Conservation (phyloP, 108 stramenopile genomes). For the Chaetoceros tenuissimus region DNA sequence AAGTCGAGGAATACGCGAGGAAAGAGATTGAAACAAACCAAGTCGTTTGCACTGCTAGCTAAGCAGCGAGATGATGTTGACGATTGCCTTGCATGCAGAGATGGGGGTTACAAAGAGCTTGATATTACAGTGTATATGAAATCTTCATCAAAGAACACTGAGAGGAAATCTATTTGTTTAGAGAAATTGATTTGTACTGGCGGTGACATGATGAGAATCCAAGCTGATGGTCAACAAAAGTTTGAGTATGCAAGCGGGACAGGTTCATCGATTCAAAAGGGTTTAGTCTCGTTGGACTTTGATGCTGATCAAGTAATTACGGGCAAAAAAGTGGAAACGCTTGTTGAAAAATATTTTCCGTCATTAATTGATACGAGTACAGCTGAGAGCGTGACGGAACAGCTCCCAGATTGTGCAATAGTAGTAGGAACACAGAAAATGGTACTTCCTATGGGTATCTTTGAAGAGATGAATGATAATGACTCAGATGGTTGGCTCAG, state of each 20-base stretch:
- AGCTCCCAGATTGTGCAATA: conserved; percentile 38
- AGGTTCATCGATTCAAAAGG: background rate
- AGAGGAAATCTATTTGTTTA: background rate
- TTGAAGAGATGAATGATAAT: too few relatives aligned
- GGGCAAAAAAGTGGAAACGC: conserved; percentile 18
- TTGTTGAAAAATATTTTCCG: conserved; percentile 22
- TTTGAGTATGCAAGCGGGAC: background rate
- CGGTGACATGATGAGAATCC: conserved; percentile 67
- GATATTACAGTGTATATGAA: conserved; percentile 26
- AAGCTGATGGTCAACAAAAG: conserved; percentile 1
- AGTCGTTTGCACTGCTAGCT: conserved; percentile 65
- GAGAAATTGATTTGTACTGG: conserved; percentile 42
- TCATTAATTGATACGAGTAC: conserved; percentile 4
- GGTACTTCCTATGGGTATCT: too few relatives aligned
- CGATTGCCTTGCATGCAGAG: conserved; percentile 57
- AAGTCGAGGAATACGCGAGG: conserved; percentile 3
- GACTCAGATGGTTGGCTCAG: too few relatives aligned
- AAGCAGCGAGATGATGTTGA: conserved; percentile 46
- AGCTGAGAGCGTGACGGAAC: conserved; percentile 16
- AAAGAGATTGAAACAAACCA: background rate
- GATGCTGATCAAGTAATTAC: conserved; percentile 25
- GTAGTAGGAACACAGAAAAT: conserved; percentile 32
- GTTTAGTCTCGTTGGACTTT: too few relatives aligned
- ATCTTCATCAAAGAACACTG: background rate
- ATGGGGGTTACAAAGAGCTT: conserved; percentile 71